Base-by-base conservation (phyloP, 768 basidiomycete genomes). In the Cystobasidium tubakii region DNA sequence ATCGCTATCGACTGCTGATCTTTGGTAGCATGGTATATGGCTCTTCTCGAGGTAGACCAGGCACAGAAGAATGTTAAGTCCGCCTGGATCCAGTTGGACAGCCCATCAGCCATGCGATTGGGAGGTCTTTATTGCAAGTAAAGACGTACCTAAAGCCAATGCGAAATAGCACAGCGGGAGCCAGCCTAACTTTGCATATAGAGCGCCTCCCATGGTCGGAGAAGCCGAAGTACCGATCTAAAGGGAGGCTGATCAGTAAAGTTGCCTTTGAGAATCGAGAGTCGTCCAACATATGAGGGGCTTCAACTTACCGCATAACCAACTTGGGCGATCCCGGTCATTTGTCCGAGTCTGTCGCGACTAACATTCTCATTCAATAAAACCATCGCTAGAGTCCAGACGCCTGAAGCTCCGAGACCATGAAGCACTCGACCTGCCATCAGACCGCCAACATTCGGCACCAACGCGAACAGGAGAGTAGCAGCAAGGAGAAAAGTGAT, bases 131-230 rank as follows among this genome's bases (percentile, higher is more conserved):
- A 39, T 39, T 6, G 7, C 39, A 39, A 6, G 39, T 6, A 39
- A 15, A 6, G 39, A 13, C 66, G 3, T 39, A 70, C 66, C 53
- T 21, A 70, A 19, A 17, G 43, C 44, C 17, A 70, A 25, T 4
- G 29, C 66, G 66, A 53, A 70, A n/a, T 50, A n/a, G 27, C 46
- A 54, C 29, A 55, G 44, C 23, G 66, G 27, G 6, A 29, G 19
- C 66, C 66, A 70, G 10, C 66, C 66, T n/a, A 70, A n/a, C 23
- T 23, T n/a, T 19, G 27, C 34, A 27, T 70, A 70, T 23, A 70
- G 23, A 17, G 53, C 27, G 13, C 66, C 66, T 17, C 66, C 66
- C 23, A 70, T 31, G 31, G 66, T 43, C 9, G 44, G 66, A 21
- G 25, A 29, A 34, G 33, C 23, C 6, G 39, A 33, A 33, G 13